Evolutionary conservation across 2,329 filamentous ascomycete species (phyloP).

Genomic region (Fusarium beomiforme): DNA sequence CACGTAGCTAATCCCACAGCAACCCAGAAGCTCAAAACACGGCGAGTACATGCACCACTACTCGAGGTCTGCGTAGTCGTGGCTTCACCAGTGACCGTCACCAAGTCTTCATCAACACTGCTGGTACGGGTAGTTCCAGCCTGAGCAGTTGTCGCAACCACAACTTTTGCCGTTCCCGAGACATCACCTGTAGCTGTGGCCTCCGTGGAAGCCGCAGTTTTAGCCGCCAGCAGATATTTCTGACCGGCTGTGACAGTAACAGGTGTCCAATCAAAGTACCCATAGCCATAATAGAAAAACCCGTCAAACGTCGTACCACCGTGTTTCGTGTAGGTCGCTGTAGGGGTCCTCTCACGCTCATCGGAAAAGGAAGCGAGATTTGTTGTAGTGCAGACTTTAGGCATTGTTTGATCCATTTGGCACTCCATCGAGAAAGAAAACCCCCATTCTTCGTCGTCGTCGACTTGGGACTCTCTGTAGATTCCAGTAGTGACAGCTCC

Average conservation of each 20-base stretch:
- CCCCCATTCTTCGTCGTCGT: not conserved
- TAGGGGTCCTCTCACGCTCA: rapidly evolving
- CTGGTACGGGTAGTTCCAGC: not conserved
- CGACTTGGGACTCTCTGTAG: not conserved
- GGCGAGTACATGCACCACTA: not conserved
- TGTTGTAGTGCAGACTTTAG: not conserved
- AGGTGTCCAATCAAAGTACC: not conserved
- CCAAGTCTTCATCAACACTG: not conserved
- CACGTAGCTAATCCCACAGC: not conserved
- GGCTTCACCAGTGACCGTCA: not conserved
- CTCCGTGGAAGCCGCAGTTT: not conserved
- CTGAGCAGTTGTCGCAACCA: not conserved
- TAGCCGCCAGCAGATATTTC: not conserved
- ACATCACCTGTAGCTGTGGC: not conserved
- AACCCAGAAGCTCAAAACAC: not conserved
- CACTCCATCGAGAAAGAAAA: not conserved
- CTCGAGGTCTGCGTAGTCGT: not conserved
- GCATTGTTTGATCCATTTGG: not conserved
- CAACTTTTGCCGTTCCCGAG: not conserved
- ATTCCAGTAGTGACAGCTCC: not conserved
- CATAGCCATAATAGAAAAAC: not conserved
- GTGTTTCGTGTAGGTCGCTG: not conserved
- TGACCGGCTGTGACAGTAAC: not conserved
- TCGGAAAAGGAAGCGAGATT: not conserved
- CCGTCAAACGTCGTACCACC: not conserved